Base-by-base conservation (phyloP, 108 stramenopile species). In the Fragilaria crotonensis region DNA sequence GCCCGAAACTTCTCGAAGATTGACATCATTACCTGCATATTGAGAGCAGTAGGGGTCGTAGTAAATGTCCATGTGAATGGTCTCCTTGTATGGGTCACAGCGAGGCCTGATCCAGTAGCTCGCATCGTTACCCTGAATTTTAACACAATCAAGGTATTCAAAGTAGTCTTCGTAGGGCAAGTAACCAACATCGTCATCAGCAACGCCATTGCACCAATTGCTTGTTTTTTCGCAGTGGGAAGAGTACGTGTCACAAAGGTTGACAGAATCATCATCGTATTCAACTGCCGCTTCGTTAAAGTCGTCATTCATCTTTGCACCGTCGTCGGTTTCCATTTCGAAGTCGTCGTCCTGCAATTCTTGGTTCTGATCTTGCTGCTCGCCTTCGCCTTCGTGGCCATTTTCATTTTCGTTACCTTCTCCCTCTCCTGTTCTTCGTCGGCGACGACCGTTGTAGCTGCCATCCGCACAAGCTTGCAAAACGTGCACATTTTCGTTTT, bases 1-100 rank as follows among this genome's bases (percentile, higher is more conserved):
- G 23, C 68, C 71, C 11, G 26, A 27, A 23, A 83, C 49, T 31
- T 63, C 48, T 50, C 65, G 56, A 19, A 79, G 56, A 57, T 48
- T 71, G 25, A 84, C 75, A 36, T 71, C 52, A 29, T 72, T 62
- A 19, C 73, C 78, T 11, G 76, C 78, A 47, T 69, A 75, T 36
- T 72, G 67, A 18, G 70, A 54, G 53, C 83, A 84, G 63, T 79
- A 84, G 14, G 61, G 45, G 47, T 84, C 83, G 51, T 84, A 75
- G 51, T 54, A 84, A 27, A 80, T 45, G 28, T 59, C 76, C 78
- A 78, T 76, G 5, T 48, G 56, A 33, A 84, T 75, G 7, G 45
- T 68, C 30, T 54, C 60, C 4, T 61, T 48, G 31, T 65, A 52
- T 23, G 70, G 65, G 58, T 84, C 71, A 44, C 83, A 84, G 5